Conservation (phyloP, 2,329 filamentous ascomycete species). For the Rhinocladiella similis region DNA sequence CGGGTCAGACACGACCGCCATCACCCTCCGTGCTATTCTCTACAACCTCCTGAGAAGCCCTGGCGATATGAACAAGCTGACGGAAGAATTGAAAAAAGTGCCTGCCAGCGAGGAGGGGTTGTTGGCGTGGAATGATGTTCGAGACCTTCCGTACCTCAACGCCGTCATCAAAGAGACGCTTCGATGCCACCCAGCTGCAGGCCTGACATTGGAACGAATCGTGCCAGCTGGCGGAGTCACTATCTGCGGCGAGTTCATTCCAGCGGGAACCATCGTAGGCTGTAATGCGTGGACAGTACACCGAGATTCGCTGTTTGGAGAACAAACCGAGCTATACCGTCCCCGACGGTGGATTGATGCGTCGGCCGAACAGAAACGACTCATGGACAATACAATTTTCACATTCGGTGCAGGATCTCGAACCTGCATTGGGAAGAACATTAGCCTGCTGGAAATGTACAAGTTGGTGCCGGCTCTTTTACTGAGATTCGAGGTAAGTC, state of each 20-base stretch:
- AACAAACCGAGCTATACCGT: slow-evolving; percentile 48
- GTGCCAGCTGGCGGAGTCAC: slow-evolving; percentile 63
- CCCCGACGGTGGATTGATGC: slow-evolving; percentile 65
- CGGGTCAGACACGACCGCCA: slow-evolving; percentile 13
- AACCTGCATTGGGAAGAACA: slow-evolving; percentile 37
- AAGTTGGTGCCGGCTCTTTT: slow-evolving; percentile 30
- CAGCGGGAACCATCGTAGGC: slow-evolving; percentile 70
- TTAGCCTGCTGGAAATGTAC: slow-evolving; percentile 29
- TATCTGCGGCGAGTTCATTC: slow-evolving; percentile 65
- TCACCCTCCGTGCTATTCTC: slow-evolving; percentile 9
- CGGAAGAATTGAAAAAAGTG: slow-evolving; percentile 19
- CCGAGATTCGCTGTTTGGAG: slow-evolving; percentile 42
- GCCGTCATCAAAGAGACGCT: slow-evolving; percentile 31
- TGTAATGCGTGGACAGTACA: slow-evolving; percentile 60
- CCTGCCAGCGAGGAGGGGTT: slow-evolving; percentile 3
- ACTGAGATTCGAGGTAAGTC: slow-evolving; percentile 19
- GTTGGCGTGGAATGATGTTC: slow-evolving; percentile 22
- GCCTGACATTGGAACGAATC: slow-evolving; percentile 70
- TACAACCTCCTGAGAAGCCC: slow-evolving; percentile 17
- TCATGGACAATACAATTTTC: slow-evolving; percentile 47
- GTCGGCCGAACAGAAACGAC: slow-evolving; percentile 40
- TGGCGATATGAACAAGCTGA: background rate
- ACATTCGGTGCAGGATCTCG: slow-evolving; percentile 53
- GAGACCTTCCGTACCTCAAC: slow-evolving; percentile 34
- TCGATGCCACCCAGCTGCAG: slow-evolving; percentile 64